Percentiles rank a stretch among this genome's conserved stretches.
These are phyloP conservation scores for Fusarium graminum DNA, from an alignment of 2,329 filamentous ascomycete genomes.

Conservation along the genomic window DNA sequence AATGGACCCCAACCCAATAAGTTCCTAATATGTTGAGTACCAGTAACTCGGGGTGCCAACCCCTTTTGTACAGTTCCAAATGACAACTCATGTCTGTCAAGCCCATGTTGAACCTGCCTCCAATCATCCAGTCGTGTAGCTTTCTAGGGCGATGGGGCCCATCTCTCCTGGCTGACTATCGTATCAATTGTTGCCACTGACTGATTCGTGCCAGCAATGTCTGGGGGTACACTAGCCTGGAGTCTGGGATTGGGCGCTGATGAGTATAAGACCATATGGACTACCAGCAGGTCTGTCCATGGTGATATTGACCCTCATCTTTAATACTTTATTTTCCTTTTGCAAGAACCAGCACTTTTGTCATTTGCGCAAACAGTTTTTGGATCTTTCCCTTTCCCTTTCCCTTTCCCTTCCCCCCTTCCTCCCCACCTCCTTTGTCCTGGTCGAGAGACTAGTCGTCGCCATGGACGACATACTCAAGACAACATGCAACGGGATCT, in stretches of 20 bases:
- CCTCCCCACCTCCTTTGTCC: background rate
- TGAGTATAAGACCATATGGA: slow-evolving; percentile 26
- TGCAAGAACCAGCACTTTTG: background rate
- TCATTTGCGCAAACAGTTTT: slow-evolving; percentile 4
- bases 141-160: slow-evolving; percentile 3
- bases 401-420: background rate
- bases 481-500: background rate
- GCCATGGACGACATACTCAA: slow-evolving; percentile 18
- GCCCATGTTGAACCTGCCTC: background rate
- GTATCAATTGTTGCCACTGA: background rate
- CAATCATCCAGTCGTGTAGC: slow-evolving; percentile 17
- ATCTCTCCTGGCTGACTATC: slow-evolving; percentile 9
- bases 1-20: slow-evolving; percentile 12
- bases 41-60: background rate
- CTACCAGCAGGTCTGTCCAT: slow-evolving; percentile 1
- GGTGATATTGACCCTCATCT: slow-evolving; percentile 1
- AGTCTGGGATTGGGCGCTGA: slow-evolving; percentile 5
- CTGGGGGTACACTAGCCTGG: slow-evolving; percentile 12
- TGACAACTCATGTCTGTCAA: slow-evolving; percentile 6
- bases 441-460: background rate
- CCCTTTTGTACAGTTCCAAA: background rate
- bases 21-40: background rate
- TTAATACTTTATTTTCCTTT: slow-evolving; percentile 1
- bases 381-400: background rate
- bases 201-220: background rate